Evolutionary conservation across 1,284 basidiomycete genomes (phyloP).

Genomic region (Ustilago shanxiensis): DNA sequence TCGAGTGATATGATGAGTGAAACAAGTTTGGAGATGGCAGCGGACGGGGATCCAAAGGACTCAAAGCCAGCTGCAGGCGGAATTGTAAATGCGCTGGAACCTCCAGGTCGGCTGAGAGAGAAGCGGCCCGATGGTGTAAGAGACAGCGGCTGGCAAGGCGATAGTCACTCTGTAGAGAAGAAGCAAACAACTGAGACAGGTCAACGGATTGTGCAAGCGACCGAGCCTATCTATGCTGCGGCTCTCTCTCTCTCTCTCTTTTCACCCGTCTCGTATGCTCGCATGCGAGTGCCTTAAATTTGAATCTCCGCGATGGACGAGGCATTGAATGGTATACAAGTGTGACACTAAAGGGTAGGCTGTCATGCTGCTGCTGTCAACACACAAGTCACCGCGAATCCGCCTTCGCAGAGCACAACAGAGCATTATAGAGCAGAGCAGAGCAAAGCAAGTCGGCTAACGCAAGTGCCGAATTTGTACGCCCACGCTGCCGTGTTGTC

Average conservation of each 20-base stretch:
- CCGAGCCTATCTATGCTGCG: no score
- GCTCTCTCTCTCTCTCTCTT: no score
- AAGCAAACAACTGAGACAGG: conserved; percentile 11
- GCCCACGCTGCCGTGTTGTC: conserved; percentile 1
- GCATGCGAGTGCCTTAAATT: conserved; percentile 13
- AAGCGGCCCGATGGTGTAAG: not conserved
- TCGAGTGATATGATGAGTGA: conserved; percentile 18
- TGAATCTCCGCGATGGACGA: conserved; percentile 14
- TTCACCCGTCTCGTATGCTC: not conserved
- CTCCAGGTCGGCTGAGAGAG: not conserved
- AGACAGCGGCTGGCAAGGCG: no score
- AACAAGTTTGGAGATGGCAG: not conserved
- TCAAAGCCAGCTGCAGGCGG: conserved; percentile 6
- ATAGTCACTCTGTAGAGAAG: not conserved
- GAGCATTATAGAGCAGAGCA: no score
- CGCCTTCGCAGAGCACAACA: not conserved
- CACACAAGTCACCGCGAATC: not conserved
- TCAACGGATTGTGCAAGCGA: conserved; percentile 13
- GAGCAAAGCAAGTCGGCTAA: not conserved
- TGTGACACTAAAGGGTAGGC: not conserved
- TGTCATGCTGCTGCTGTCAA: not conserved
- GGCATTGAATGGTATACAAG: not conserved
- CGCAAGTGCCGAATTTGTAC: conserved; percentile 1
- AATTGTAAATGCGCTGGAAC: not conserved
- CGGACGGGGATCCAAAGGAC: conserved; percentile 11